phyloP scores from a whole-genome alignment of 306 rosid genomes.

The Glycine latifolia region DNA sequence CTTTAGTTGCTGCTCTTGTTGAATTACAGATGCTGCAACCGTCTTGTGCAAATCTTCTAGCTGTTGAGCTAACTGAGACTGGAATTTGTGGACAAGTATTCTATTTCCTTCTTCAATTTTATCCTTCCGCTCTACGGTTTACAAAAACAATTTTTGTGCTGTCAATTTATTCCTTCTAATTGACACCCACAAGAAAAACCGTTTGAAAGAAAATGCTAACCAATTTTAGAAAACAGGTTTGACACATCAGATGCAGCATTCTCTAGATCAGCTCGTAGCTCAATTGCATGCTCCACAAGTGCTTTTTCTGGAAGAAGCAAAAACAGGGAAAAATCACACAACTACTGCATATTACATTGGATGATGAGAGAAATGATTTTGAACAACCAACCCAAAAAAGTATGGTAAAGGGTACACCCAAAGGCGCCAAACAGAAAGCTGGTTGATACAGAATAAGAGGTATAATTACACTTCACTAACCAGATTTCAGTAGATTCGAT shows the following conservation, averaged over 20 bases:
- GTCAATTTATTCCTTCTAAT: slow-evolving; percentile 17
- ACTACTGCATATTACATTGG: background rate
- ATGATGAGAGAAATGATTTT: slow-evolving; percentile 14
- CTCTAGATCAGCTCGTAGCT: slow-evolving; percentile 93
- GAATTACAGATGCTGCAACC: slow-evolving; percentile 85
- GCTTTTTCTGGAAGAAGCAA: slow-evolving; percentile 68
- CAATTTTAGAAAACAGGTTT: slow-evolving; percentile 85
- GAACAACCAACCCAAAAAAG: slow-evolving; percentile 7
- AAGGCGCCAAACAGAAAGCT: background rate
- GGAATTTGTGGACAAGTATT: slow-evolving; percentile 77
- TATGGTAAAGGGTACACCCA: background rate
- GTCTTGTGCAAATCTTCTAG: slow-evolving; percentile 92
- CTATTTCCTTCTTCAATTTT: slow-evolving; percentile 85
- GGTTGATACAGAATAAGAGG: background rate
- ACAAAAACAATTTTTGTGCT: slow-evolving; percentile 34
- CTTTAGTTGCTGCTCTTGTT: slow-evolving; percentile 84
- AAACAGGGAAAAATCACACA: background rate
- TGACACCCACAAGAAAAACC: slow-evolving; percentile 7
- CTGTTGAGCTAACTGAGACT: slow-evolving; percentile 85
- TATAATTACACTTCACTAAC: slow-evolving; percentile 53
- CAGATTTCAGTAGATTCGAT: slow-evolving; percentile 89
- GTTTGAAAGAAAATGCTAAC: slow-evolving; percentile 57
- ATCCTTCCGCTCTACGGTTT: slow-evolving; percentile 80
- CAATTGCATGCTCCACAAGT: slow-evolving; percentile 87
- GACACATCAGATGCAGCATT: slow-evolving; percentile 97